These are phyloP conservation scores for Tolypocladium tundrense DNA, from an alignment of 2,329 filamentous ascomycete genomes.

Conservation along the genomic window DNA sequence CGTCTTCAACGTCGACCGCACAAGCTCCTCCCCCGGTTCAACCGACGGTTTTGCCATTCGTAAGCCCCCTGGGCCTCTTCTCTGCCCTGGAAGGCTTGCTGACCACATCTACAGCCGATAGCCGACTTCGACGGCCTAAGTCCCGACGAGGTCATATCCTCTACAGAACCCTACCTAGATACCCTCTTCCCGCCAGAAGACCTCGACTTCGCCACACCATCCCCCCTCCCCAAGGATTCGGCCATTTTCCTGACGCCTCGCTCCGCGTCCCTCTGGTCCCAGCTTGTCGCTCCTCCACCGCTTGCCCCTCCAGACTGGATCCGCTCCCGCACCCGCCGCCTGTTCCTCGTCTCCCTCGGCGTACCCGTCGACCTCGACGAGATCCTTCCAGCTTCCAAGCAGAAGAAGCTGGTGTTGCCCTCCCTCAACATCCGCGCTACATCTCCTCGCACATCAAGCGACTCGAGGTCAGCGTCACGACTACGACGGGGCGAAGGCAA, in stretches of 20 bases:
- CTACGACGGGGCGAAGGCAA: constrained; percentile 38
- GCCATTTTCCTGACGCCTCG: constrained; percentile 75
- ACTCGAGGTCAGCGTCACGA: constrained; percentile 38
- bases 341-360: constrained; percentile 91
- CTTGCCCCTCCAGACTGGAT: constrained; percentile 97
- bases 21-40: constrained; percentile 22
- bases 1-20: constrained; percentile 15
- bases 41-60: constrained; percentile 33
- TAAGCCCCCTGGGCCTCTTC: constrained; percentile 15
- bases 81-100: constrained; percentile 2
- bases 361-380: constrained; percentile 96
- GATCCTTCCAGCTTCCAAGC: constrained; percentile 91
- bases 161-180: constrained; percentile 56
- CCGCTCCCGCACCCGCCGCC: constrained; percentile 81
- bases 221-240: constrained; percentile 41
- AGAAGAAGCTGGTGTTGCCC: constrained; percentile 92
- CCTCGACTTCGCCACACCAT: constrained; percentile 39
- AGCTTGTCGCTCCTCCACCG: constrained; percentile 87
- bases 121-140: constrained; percentile 56
- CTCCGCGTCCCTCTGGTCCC: constrained; percentile 87
- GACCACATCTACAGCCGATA: constrained; percentile 42
- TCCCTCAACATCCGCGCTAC: constrained; percentile 63
- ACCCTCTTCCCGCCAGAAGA: constrained; percentile 52
- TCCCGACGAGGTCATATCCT: constrained; percentile 47
- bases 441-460: constrained; percentile 45